Conservation (phyloP, 495 filamentous ascomycete genomes). For the Trichoderma parareesei region DNA sequence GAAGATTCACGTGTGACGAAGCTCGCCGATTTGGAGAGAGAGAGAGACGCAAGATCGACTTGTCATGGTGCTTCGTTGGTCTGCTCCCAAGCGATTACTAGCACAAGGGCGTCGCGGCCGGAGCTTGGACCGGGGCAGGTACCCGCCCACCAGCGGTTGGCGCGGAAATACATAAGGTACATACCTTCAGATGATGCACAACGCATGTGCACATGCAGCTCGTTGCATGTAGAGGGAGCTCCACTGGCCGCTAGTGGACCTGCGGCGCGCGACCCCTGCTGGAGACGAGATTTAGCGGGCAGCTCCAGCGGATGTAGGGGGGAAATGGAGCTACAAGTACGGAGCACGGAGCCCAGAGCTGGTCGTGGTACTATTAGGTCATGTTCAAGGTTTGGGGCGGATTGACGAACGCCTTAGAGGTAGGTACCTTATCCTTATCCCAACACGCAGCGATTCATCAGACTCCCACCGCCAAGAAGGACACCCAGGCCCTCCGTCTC, state of each 20-base stretch:
- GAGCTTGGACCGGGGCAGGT: constrained; percentile 6
- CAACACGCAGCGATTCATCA: neutral
- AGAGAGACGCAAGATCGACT: neutral
- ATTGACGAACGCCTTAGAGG: neutral
- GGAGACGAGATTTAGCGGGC: constrained; percentile 1
- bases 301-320: neutral
- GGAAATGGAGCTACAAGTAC: neutral
- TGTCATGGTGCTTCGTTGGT: neutral
- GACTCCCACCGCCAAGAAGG: no score
- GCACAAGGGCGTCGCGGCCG: neutral
- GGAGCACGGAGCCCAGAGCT: no score
- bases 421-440: neutral
- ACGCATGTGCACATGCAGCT: neutral
- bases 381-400: no score
- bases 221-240: neutral
- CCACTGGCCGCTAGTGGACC: constrained; percentile 1
- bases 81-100: neutral
- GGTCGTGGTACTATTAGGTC: no score
- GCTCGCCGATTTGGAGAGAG: neutral
- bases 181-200: constrained; percentile 5
- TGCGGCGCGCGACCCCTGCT: neutral
- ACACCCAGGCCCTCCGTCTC: no score
- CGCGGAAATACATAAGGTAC: neutral
- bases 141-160: neutral
- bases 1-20: neutral